Conservation (phyloP, 2,329 filamentous ascomycete species). For the Pezicula neosporulosa region DNA sequence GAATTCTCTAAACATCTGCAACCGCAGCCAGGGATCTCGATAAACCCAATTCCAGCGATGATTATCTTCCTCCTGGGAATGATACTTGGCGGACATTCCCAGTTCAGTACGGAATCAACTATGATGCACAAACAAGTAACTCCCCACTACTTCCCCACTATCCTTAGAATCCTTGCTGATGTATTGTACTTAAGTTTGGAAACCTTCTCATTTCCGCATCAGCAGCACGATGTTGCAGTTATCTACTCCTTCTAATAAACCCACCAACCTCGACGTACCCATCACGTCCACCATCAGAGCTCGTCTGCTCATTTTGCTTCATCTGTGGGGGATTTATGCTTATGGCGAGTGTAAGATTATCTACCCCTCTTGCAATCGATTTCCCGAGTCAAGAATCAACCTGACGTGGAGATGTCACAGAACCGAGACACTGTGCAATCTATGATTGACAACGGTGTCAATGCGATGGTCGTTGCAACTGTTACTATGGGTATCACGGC, state of each 20-base stretch:
- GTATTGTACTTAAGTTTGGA: conserved; percentile 1
- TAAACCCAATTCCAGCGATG: conserved; percentile 6
- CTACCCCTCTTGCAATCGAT: not conserved
- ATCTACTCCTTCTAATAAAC: conserved; percentile 1
- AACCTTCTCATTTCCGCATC: conserved; percentile 3
- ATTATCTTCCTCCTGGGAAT: conserved; percentile 6
- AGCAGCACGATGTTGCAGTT: conserved; percentile 3
- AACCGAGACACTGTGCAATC: conserved; percentile 9
- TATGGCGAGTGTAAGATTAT: conserved; percentile 8
- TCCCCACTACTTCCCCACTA: conserved; percentile 2
- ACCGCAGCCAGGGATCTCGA: not conserved
- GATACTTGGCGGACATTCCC: conserved; percentile 3
- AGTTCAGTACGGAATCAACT: conserved; percentile 1
- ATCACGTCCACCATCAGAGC: conserved; percentile 3
- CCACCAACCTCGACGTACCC: conserved; percentile 2
- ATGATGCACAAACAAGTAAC: conserved; percentile 8
- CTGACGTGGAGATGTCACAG: conserved; percentile 4
- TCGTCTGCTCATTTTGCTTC: conserved; percentile 5
- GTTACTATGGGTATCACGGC: conserved; percentile 5
- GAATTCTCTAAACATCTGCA: conserved; percentile 2
- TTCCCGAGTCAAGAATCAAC: not conserved
- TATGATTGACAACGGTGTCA: conserved; percentile 7
- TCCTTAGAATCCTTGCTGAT: conserved; percentile 6
- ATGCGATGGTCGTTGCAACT: conserved; percentile 4
- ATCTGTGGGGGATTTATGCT: conserved; percentile 6